Percentiles rank a stretch among this genome's conserved stretches.
Conservation (phyloP, 768 basidiomycete species). For the Naganishia friedmannii region DNA sequence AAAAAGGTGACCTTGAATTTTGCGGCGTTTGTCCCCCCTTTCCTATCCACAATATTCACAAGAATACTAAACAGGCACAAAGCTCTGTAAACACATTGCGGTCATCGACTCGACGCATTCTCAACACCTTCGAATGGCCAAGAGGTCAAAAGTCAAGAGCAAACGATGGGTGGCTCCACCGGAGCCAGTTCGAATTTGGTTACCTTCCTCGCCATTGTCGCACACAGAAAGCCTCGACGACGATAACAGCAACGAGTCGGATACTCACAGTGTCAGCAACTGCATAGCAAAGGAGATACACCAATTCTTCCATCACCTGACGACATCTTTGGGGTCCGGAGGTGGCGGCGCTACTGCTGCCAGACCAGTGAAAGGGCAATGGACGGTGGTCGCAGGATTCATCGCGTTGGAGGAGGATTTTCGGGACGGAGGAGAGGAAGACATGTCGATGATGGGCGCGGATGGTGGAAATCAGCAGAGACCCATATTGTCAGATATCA, state of each 20-base stretch:
- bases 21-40: no score
- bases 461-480: background rate
- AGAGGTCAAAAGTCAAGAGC: background rate
- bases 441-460: background rate
- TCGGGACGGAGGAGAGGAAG: background rate
- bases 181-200: background rate
- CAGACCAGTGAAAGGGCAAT: conserved; percentile 16
- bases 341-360: conserved; percentile 21
- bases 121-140: background rate
- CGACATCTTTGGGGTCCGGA: background rate
- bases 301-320: background rate
- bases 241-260: background rate
- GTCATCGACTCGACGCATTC: no score
- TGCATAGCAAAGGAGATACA: conserved; percentile 8
- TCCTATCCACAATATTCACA: no score
- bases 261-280: background rate
- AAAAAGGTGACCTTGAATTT: no score
- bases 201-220: background rate
- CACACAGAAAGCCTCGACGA: background rate
- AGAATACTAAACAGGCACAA: no score
- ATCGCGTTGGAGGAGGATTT: background rate
- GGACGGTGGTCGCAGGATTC: conserved; percentile 29
- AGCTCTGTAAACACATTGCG: no score
- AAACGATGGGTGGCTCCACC: background rate
- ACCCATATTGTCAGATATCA: background rate